Evolutionary conservation across 129 eudicot genomes (phyloP).

Genomic region (Cynara cardunculus): DNA sequence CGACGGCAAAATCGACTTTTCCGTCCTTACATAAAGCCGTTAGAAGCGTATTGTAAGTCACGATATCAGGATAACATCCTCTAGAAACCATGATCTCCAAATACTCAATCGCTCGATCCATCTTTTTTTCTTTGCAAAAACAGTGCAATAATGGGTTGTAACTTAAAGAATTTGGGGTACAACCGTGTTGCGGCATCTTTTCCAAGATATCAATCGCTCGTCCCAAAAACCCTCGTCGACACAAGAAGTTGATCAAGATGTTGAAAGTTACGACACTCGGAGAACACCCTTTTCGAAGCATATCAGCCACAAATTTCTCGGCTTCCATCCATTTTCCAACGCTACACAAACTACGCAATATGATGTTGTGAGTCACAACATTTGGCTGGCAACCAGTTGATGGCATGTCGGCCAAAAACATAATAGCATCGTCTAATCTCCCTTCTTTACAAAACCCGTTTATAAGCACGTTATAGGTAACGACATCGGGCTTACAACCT

Average conservation of each 20-base stretch:
- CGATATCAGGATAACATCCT: conserved; percentile 83
- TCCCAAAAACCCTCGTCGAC: conserved; percentile 57
- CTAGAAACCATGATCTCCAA: conserved; percentile 68
- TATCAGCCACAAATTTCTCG: conserved; percentile 65
- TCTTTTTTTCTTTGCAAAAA: conserved; percentile 80
- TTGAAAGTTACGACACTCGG: conserved; percentile 88
- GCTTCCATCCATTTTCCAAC: conserved; percentile 93
- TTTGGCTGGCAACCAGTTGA: conserved; percentile 73
- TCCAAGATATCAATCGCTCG: conserved; percentile 79
- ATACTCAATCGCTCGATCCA: conserved; percentile 84
- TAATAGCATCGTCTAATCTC: conserved; percentile 65
- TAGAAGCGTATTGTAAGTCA: conserved; percentile 69
- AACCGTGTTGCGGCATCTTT: conserved; percentile 75
- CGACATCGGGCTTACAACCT: conserved; percentile 86
- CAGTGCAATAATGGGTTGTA: conserved; percentile 80
- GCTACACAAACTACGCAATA: conserved; percentile 70
- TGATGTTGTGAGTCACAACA: conserved; percentile 66
- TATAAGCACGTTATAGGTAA: conserved; percentile 81
- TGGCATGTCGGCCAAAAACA: conserved; percentile 61
- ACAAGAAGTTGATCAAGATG: conserved; percentile 72
- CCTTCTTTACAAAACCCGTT: conserved; percentile 87
- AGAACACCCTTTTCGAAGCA: conserved; percentile 67
- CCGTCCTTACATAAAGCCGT: conserved; percentile 87
- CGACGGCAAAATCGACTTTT: conserved; percentile 68
- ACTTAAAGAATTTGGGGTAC: conserved; percentile 72